A percentile compares a stretch with the other conserved stretches of the same genome.
These are phyloP conservation scores for Fomitopsis pinicola DNA, from an alignment of 1,284 basidiomycete species.

Conservation along the genomic window DNA sequence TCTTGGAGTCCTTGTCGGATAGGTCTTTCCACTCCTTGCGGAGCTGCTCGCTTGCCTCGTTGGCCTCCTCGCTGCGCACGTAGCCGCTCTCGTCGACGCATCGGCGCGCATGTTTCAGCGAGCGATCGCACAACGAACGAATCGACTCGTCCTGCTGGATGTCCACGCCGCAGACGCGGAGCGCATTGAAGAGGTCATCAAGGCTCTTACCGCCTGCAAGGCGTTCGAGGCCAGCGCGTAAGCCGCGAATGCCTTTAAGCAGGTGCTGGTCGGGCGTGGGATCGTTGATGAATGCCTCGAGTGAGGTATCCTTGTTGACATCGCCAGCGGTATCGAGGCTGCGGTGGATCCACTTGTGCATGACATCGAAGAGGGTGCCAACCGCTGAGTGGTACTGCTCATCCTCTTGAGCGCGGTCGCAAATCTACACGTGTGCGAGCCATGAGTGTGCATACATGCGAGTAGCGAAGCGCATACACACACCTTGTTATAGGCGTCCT, in stretches of 20 bases:
- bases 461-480: constrained; percentile 6
- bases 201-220: constrained; percentile 42
- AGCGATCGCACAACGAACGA: constrained; percentile 44
- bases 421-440: constrained; percentile 38
- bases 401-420: constrained; percentile 57
- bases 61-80: constrained; percentile 44
- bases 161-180: constrained; percentile 38
- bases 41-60: constrained; percentile 38
- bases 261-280: constrained; percentile 54
- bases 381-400: constrained; percentile 51
- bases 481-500: constrained; percentile 51
- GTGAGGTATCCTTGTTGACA: constrained; percentile 35
- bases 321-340: constrained; percentile 46
- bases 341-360: constrained; percentile 52
- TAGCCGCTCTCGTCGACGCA: constrained; percentile 48
- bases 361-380: constrained; percentile 48
- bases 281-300: constrained; percentile 54
- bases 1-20: constrained; percentile 37
- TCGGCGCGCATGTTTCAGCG: constrained; percentile 39
- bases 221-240: constrained; percentile 46
- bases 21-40: constrained; percentile 45
- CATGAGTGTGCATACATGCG: background rate
- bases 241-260: constrained; percentile 39
- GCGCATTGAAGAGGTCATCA: constrained; percentile 34
- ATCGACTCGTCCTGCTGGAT: constrained; percentile 45